Evolutionary conservation across 169 alveolate genomes (phyloP).

Genomic region (Pseudocohnilembus persalinus): DNA sequence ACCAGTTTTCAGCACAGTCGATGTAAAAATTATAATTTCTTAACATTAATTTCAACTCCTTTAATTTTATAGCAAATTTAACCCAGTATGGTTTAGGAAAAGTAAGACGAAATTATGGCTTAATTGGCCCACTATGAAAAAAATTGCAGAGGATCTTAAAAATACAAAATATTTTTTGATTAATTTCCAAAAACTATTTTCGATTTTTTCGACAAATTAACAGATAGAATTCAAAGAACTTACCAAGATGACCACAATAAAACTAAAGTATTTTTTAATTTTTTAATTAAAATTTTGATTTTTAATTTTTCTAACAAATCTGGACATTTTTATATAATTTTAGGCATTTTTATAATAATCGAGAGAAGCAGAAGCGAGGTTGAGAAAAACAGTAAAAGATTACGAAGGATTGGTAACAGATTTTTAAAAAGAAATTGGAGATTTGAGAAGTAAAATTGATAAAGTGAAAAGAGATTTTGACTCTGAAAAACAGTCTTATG

Average conservation of each 20-base stretch:
- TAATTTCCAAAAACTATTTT: slow-evolving; percentile 35
- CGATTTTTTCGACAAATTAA: slow-evolving; percentile 28
- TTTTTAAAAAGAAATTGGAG: slow-evolving; percentile 17
- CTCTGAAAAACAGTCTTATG: slow-evolving; percentile 4
- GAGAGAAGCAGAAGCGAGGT: slow-evolving; percentile 32
- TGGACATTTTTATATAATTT: neutral
- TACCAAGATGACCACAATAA: slow-evolving; percentile 30
- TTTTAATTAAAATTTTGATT: neutral
- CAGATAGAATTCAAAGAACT: slow-evolving; percentile 9
- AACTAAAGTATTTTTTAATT: slow-evolving; percentile 20
- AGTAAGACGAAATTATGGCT: slow-evolving; percentile 14
- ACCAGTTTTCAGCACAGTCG: neutral
- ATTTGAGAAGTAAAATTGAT: slow-evolving; percentile 10
- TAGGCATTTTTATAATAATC: slow-evolving; percentile 6
- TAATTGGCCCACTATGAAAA: slow-evolving; percentile 18
- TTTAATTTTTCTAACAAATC: neutral
- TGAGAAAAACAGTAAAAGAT: slow-evolving; percentile 25
- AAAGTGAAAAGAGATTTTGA: slow-evolving; percentile 11
- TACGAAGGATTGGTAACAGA: slow-evolving; percentile 8
- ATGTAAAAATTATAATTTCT: no score
- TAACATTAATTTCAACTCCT: neutral
- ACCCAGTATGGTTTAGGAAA: slow-evolving; percentile 17
- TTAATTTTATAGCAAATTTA: neutral
- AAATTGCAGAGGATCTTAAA: slow-evolving; percentile 22
- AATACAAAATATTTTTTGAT: slow-evolving; percentile 29